Evolutionary conservation across 768 basidiomycete species (phyloP), one percentile per base, ranked within the genome.

Genomic region (Leccinellum rugosiceps): DNA sequence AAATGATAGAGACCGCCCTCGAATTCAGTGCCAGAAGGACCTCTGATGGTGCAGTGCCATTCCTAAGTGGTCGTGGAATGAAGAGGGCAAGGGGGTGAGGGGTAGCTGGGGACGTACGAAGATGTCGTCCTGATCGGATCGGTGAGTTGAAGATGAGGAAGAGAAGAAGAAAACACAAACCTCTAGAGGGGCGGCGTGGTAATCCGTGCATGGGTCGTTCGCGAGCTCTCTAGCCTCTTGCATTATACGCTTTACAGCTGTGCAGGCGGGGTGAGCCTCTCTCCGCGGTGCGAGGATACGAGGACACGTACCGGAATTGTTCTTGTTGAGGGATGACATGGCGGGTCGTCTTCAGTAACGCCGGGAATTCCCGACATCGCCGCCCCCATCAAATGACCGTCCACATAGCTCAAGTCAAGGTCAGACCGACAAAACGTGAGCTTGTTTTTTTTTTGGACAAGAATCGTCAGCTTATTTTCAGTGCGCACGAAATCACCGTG

Each of bases 31-130:
- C 86, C 92, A 14, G 81, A 68, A 1, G 94, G 84, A 2, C 95
- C 96, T 59, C 93, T 86, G 53, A 98, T 80, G n/a, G 96, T 98
- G 69, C 94, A 97, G 69, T 98, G 95, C 96, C 96, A 98, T 79
- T 95, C 84, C 78, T 87, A 11, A 21, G 41, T n/a, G 51, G 5
- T 11, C 6, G 52, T 31, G 43, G 58, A 46, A 63, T 61, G 19
- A 69, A 68, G 61, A 62, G 61, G 53, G 63, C 58, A 63, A 3
- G 54, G 38, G 58, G 38, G 48, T 5, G 54, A 50, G 31, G 50
- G 49, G 43, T 19, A 48, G 19, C 31, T 43, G 41, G 46, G 15
- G 38, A 58, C 89, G 70, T 71, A 92, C 92, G 67, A 94, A 94
- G 61, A 94, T 92, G 71, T 94, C 90, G 63, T 93, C 89, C 88